Conservation (phyloP, 1,284 basidiomycete genomes). For the Butyriboletus appendiculatus region DNA sequence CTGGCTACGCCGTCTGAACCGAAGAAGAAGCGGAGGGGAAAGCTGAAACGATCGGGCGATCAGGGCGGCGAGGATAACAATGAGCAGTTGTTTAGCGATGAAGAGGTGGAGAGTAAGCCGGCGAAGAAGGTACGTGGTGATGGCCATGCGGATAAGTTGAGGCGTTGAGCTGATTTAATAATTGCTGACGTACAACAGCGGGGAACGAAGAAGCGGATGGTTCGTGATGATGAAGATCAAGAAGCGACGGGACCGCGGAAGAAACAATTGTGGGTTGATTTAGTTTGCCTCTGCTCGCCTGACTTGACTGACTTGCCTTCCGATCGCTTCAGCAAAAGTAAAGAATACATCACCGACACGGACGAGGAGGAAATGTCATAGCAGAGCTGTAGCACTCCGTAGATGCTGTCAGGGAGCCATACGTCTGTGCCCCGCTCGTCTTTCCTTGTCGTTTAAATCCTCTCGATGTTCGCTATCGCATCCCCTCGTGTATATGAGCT, state of each 20-base stretch:
- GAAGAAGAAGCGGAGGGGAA: conserved; percentile 48
- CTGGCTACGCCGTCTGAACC: conserved; percentile 42
- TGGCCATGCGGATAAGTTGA: neutral
- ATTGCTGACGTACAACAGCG: conserved; percentile 36
- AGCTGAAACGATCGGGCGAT: conserved; percentile 47
- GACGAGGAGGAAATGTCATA: conserved; percentile 70
- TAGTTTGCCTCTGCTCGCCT: neutral
- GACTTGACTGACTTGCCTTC: neutral
- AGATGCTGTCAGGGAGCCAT: neutral
- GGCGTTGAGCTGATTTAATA: neutral
- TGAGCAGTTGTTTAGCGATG: conserved; percentile 66
- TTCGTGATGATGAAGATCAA: conserved; percentile 76
- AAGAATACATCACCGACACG: conserved; percentile 75
- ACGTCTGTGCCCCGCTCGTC: neutral
- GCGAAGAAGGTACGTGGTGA: conserved; percentile 58
- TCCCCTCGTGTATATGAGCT: neutral
- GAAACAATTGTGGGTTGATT: conserved; percentile 67
- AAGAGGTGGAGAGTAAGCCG: conserved; percentile 63
- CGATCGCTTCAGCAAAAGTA: conserved; percentile 61
- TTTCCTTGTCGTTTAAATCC: neutral
- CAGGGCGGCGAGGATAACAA: conserved; percentile 43
- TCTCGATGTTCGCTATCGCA: neutral
- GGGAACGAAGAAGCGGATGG: conserved; percentile 65
- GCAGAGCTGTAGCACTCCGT: conserved; percentile 4
- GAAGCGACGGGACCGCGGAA: conserved; percentile 56